Conservation (phyloP, 2,329 filamentous ascomycete genomes). For the Neofusicoccum ribis region DNA sequence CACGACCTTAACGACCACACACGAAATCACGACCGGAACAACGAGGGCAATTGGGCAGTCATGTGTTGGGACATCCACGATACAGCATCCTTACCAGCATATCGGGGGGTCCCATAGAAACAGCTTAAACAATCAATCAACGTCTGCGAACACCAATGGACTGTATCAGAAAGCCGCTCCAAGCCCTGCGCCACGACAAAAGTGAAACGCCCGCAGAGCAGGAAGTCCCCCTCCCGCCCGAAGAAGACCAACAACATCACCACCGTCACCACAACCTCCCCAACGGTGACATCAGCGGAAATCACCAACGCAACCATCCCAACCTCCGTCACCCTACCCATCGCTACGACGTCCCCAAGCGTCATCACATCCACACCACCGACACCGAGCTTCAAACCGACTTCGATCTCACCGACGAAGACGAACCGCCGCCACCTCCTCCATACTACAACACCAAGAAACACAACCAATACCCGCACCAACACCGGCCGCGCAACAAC, state of each 20-base stretch:
- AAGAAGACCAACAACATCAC: background rate
- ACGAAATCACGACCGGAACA: background rate
- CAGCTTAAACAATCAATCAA: background rate
- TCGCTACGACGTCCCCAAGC: background rate
- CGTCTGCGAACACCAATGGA: background rate
- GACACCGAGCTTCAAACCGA: background rate
- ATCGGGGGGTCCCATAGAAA: background rate
- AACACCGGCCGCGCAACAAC: too few species aligned
- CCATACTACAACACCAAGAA: too few species aligned
- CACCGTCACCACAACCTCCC: background rate
- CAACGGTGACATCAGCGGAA: background rate
- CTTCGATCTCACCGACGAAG: background rate
- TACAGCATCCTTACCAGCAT: background rate
- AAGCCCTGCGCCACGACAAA: conserved; percentile 2
- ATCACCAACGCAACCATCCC: background rate
- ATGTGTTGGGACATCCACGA: conserved; percentile 6
- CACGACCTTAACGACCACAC: background rate
- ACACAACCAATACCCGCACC: too few species aligned
- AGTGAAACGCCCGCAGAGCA: background rate
- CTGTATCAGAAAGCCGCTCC: conserved; percentile 5
- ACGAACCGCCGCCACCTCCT: background rate
- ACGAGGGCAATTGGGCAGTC: background rate
- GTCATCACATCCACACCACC: background rate
- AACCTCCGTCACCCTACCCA: background rate
- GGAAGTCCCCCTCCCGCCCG: background rate